phyloP scores from a whole-genome alignment of 495 filamentous ascomycete genomes.

The Darksidea phi region DNA sequence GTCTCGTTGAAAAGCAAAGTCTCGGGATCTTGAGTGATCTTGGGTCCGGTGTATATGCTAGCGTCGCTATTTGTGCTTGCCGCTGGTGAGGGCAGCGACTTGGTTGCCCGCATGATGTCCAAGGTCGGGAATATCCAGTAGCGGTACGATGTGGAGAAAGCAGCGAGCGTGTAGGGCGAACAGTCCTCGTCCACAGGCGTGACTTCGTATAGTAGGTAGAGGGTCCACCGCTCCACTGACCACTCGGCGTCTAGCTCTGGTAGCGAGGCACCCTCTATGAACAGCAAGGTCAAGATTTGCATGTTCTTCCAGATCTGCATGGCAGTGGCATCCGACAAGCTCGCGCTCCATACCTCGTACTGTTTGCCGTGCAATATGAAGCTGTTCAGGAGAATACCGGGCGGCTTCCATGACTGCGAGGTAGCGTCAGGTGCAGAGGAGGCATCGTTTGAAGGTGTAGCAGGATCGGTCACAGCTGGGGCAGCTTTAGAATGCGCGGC shows the following conservation, averaged over 20 bases:
- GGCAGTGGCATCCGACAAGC: slow-evolving; percentile 57
- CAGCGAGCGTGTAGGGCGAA: slow-evolving; percentile 70
- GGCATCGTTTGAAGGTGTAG: neutral
- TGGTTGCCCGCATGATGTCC: slow-evolving; percentile 35
- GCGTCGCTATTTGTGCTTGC: slow-evolving; percentile 20
- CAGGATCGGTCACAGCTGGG: slow-evolving; percentile 16
- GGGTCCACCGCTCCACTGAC: slow-evolving; percentile 76
- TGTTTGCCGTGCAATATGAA: slow-evolving; percentile 53
- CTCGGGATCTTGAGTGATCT: slow-evolving; percentile 18
- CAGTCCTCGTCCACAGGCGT: slow-evolving; percentile 38
- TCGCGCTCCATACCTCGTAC: slow-evolving; percentile 64
- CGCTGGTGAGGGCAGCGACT: slow-evolving; percentile 46
- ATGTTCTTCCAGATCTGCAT: slow-evolving; percentile 68
- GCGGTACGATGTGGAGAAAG: slow-evolving; percentile 87
- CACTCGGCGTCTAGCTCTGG: slow-evolving; percentile 73
- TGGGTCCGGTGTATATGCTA: neutral
- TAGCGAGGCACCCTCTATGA: slow-evolving; percentile 83
- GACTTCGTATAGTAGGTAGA: slow-evolving; percentile 64
- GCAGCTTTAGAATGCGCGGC: neutral
- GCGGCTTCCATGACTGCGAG: slow-evolving; percentile 51
- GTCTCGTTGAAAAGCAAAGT: slow-evolving; percentile 12
- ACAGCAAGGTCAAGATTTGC: slow-evolving; percentile 80
- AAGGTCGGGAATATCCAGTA: slow-evolving; percentile 60
- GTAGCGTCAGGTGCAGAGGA: slow-evolving; percentile 10
- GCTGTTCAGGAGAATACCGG: slow-evolving; percentile 54